phyloP scores from a whole-genome alignment of 1,139 yeast genomes.

The Kurtzmaniella quercitrusa region DNA sequence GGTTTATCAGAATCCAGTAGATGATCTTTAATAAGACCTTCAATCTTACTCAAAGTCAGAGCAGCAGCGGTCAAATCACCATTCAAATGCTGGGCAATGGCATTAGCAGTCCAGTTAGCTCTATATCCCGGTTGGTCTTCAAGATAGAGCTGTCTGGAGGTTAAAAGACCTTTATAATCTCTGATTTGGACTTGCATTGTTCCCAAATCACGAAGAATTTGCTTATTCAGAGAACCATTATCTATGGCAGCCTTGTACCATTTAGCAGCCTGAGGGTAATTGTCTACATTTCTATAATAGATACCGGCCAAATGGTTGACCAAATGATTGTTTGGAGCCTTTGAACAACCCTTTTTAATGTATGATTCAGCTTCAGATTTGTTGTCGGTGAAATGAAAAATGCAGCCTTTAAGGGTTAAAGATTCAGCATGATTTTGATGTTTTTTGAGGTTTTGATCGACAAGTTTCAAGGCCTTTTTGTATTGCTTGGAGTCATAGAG shows the following conservation, averaged over 20 bases:
- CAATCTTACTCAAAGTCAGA: slow-evolving; percentile 69
- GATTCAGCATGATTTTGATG: slow-evolving; percentile 77
- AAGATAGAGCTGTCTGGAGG: slow-evolving; percentile 64
- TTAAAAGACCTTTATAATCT: slow-evolving; percentile 60
- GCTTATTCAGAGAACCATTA: slow-evolving; percentile 75
- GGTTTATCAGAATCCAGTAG: slow-evolving; percentile 60
- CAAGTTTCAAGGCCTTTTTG: slow-evolving; percentile 74
- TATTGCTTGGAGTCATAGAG: slow-evolving; percentile 83
- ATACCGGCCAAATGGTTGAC: slow-evolving; percentile 87
- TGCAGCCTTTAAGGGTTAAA: slow-evolving; percentile 78
- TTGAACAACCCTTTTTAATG: slow-evolving; percentile 56
- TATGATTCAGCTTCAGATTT: slow-evolving; percentile 62
- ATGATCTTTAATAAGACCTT: slow-evolving; percentile 65
- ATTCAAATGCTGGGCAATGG: slow-evolving; percentile 78
- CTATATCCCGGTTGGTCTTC: slow-evolving; percentile 80
- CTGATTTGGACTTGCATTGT: slow-evolving; percentile 76
- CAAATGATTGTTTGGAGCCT: slow-evolving; percentile 57
- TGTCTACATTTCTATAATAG: slow-evolving; percentile 65
- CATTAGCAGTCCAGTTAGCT: slow-evolving; percentile 89
- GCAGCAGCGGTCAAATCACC: slow-evolving; percentile 66
- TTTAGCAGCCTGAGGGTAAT: slow-evolving; percentile 74
- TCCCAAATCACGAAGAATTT: slow-evolving; percentile 78
- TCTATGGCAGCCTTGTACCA: slow-evolving; percentile 77
- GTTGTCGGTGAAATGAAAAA: slow-evolving; percentile 48
- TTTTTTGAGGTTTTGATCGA: slow-evolving; percentile 76